These are phyloP conservation scores for Monosporozyma siamensis DNA, from an alignment of 805 yeast species.

Conservation along the genomic window DNA sequence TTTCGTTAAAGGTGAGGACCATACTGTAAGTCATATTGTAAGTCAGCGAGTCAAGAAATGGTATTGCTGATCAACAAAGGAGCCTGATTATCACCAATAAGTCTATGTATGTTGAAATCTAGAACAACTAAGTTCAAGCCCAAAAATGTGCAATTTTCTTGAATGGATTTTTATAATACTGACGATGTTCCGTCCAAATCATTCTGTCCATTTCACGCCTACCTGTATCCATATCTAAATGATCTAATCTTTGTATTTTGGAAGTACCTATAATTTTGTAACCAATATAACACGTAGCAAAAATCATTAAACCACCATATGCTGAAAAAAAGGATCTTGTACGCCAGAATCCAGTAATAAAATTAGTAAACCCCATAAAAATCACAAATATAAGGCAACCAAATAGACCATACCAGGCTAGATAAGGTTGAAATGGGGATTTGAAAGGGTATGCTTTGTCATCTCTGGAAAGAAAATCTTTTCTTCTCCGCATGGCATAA, in stretches of 20 bases:
- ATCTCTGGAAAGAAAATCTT: conserved; percentile 55
- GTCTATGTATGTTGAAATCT: neutral
- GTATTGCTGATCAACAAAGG: neutral
- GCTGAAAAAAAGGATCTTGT: conserved; percentile 53
- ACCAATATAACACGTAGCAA: conserved; percentile 41
- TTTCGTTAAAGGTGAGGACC: neutral
- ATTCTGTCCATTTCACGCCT: conserved; percentile 73
- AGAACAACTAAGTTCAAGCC: neutral
- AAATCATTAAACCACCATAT: conserved; percentile 51
- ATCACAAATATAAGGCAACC: conserved; percentile 45
- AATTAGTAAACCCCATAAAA: conserved; percentile 55
- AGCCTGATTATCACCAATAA: neutral
- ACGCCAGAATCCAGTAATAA: conserved; percentile 50
- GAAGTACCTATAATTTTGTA: conserved; percentile 56
- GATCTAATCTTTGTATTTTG: conserved; percentile 56
- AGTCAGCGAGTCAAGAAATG: too few species aligned
- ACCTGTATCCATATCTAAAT: conserved; percentile 74
- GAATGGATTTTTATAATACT: conserved; percentile 13
- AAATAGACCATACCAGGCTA: conserved; percentile 52
- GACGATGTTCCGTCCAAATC: conserved; percentile 69
- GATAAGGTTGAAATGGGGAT: conserved; percentile 61
- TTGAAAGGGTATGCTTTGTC: conserved; percentile 59
- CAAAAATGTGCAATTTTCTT: conserved; percentile 6
- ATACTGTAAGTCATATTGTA: too few species aligned
- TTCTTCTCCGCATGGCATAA: conserved; percentile 49